Conservation (phyloP, 192 early-diverging fungal species). For the Nowakowskiella sp. region DNA sequence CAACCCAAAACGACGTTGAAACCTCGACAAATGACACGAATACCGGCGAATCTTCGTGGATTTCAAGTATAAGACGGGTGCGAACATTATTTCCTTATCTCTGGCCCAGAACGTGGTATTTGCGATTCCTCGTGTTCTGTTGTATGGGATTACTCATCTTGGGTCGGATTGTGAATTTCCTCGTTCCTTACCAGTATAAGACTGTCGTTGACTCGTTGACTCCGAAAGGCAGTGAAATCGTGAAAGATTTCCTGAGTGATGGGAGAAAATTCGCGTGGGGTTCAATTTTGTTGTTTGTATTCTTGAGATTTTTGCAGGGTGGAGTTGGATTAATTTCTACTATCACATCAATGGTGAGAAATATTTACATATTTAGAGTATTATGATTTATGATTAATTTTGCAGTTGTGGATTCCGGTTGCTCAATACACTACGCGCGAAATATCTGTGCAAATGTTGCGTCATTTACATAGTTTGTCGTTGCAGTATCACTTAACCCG, state of each 20-base stretch:
- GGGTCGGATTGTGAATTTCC: constrained; percentile 64
- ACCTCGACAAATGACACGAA: constrained; percentile 9
- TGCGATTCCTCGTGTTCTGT: constrained; percentile 61
- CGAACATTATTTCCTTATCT: constrained; percentile 70
- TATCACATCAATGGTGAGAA: background rate
- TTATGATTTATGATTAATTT: too few relatives aligned
- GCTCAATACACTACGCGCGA: constrained; percentile 86
- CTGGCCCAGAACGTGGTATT: constrained; percentile 59
- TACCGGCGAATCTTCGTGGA: constrained; percentile 26
- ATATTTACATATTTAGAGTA: constrained; percentile 16
- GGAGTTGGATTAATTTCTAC: constrained; percentile 39
- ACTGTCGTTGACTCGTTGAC: constrained; percentile 63
- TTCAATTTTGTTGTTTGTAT: constrained; percentile 52
- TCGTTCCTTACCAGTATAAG: constrained; percentile 80
- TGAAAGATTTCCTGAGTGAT: constrained; percentile 1
- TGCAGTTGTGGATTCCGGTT: constrained; percentile 89
- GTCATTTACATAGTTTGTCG: constrained; percentile 81
- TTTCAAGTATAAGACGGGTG: constrained; percentile 24
- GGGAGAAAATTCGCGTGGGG: constrained; percentile 39
- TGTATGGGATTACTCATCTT: constrained; percentile 58
- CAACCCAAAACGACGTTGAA: constrained; percentile 5
- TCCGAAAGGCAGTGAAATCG: constrained; percentile 24
- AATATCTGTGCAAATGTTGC: constrained; percentile 84
- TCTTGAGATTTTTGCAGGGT: constrained; percentile 68
- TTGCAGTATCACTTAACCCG: constrained; percentile 88